Evolutionary conservation across 2,329 filamentous ascomycete species (phyloP).

Genomic region (Hymenoscyphus salicellus): DNA sequence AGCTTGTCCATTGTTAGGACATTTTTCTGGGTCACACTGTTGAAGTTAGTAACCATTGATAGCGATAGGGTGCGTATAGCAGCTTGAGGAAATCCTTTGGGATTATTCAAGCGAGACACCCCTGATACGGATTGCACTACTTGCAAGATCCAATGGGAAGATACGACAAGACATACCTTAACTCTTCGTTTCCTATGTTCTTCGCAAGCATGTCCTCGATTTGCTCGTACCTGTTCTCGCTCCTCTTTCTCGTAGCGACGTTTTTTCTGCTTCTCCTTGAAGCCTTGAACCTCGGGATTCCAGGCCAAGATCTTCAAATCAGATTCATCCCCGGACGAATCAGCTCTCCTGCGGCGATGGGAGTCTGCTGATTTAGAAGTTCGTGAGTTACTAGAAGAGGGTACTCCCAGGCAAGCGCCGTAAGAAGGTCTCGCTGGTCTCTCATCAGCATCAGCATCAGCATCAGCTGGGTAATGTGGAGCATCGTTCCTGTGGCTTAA

Average conservation of each 20-base stretch:
- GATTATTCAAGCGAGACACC: not conserved
- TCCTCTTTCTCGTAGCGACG: not conserved
- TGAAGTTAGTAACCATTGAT: not conserved
- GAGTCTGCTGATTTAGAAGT: not conserved
- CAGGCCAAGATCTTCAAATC: not conserved
- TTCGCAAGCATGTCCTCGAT: conserved; percentile 4
- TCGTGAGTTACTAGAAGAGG: not conserved
- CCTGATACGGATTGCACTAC: not conserved
- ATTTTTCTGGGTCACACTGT: conserved; percentile 7
- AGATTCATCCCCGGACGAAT: not conserved
- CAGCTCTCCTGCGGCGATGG: not conserved
- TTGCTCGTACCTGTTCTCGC: not conserved
- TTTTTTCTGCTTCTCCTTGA: conserved; percentile 7
- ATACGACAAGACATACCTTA: not conserved
- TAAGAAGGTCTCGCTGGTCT: not conserved
- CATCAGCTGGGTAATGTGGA: not conserved
- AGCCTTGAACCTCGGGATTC: not conserved
- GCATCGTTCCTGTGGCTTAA: not conserved
- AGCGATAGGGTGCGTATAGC: not conserved
- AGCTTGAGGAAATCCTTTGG: not conserved
- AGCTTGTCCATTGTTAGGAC: conserved; percentile 61
- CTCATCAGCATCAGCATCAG: not conserved
- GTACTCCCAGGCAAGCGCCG: not conserved
- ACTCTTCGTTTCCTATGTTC: conserved; percentile 1
- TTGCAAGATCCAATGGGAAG: not conserved